Conservation (phyloP, 1,284 basidiomycete genomes). For the Schizophyllum amplum region DNA sequence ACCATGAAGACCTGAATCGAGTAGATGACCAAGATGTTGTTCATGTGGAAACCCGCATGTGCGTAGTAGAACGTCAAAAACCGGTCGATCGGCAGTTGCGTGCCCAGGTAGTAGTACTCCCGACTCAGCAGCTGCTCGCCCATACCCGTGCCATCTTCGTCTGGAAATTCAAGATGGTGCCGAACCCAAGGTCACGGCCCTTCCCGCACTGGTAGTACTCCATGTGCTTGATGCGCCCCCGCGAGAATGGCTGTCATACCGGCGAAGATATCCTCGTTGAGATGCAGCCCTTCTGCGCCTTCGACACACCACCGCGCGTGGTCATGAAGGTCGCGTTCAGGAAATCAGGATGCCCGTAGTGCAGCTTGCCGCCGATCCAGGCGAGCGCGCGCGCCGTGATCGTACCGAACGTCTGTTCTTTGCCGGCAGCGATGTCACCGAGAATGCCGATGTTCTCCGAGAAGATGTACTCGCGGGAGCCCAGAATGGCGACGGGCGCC, state of each 20-base stretch:
- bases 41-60: constrained; percentile 99
- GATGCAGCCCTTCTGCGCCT: constrained; percentile 98
- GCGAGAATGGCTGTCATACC: constrained; percentile 99
- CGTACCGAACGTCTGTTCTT: constrained; percentile 99
- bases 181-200: constrained; percentile 98
- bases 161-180: constrained; percentile 99
- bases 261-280: constrained; percentile 99
- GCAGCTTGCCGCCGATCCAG: constrained; percentile 97
- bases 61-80: constrained; percentile 99
- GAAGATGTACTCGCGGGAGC: constrained; percentile 99
- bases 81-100: constrained; percentile 95
- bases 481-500: constrained; percentile 94
- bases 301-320: constrained; percentile 97
- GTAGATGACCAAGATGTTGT: constrained; percentile 98
- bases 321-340: constrained; percentile 98
- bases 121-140: constrained; percentile 99
- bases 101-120: constrained; percentile 99
- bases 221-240: constrained; percentile 99
- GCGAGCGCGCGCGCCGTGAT: constrained; percentile 93
- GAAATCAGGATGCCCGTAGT: constrained; percentile 99
- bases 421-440: constrained; percentile 98
- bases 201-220: constrained; percentile 99
- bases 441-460: constrained; percentile 99
- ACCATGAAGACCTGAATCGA: constrained; percentile 96
- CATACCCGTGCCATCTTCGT: constrained; percentile 99